Base-by-base conservation (phyloP, 441 rosid species). In the Biscutella laevigata region DNA sequence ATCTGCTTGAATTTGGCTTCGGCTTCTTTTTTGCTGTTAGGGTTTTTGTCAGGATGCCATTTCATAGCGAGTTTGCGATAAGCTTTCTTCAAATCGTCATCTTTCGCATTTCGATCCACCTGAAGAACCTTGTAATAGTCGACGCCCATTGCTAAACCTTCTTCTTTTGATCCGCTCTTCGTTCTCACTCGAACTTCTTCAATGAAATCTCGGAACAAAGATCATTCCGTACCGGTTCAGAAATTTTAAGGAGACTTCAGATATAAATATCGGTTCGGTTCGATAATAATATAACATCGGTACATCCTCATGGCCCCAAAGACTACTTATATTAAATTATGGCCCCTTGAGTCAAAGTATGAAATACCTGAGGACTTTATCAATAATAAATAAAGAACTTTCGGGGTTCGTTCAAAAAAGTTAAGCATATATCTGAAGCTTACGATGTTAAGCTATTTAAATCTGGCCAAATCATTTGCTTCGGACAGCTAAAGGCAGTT, bases 41-140 rank as follows among this genome's bases (percentile, higher is more conserved):
- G 97, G 73, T 86, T 89, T 78, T 88, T 88, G 59, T 86, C 95
- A 51, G 97, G 97, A 45, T 83, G 97, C 97, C 95, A 86, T 22
- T 80, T 86, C 94, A 89, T 83, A 37, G 95, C 95, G 47, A 86
- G 94, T 71, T 89, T 89, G 54, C 95, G 74, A 54, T 89, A 89
- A 36, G 95, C 80, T 66, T 86, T 89, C 84, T 86, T 90, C 76
- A 86, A 72, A 49, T 89, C 97, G 1, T 82, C 95, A 44, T 89
- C 91, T 8, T 61, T 84, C 5, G 94, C 82, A 32, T 56, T 73
- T 73, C 72, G 76, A 47, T 81, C 84, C 2, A 88, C 95, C 64
- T 74, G 84, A 59, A 88, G 69, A 48, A 83, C 53, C 63, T 73
- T 83, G 73, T 88, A 88, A 58, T 80, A 86, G 68, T 82, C 97